Evolutionary conservation across 73 alveolate genomes (phyloP), one percentile per base, ranked within the genome.

Genomic region (Uronychia binucleata): DNA sequence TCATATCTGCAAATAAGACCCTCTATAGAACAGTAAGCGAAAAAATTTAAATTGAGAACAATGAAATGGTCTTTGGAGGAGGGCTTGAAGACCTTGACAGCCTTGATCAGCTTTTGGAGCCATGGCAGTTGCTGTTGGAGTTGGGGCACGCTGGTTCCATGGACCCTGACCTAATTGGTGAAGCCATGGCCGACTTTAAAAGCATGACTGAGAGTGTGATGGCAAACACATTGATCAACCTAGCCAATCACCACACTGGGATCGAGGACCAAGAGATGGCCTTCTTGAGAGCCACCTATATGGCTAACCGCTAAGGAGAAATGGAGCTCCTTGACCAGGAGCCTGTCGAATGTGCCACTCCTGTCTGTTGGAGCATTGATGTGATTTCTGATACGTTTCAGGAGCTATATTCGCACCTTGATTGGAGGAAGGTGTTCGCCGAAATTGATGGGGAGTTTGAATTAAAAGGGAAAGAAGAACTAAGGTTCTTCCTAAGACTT

Each of bases 401-500:
- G 77, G 96, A 90, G 77, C 85, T 90, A 27, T 90, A 81, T 34
- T 77, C 93, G 19, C 78, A 83, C 76, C 60, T 86, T 25, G 74
- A 74, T 31, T 92, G 93, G 92, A 30, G 0, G 60, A 90, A 89
- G 90, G 92, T 88, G 0, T 88, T 85, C 59, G 94, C 88, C 67
- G 83, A 77, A 27, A 77, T 92, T 78, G 91, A 85, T 27, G 88
- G 34, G 28, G 34, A 5, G 19, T 46, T 11, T 19, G n/a, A 5
- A 46, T 19, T 46, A 5, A 11, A 46, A 46, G 67, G 19, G 67
- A 46, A 46, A 19, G 77, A 92, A 60, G 95, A 91, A n/a, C 88
- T 92, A 74, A 30, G 29, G 58, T 59, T 79, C 58, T 80, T 92
- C 60, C 5, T 88, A 34, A 57, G 57, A 19, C 35, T 92, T 19